Conservation (phyloP, 306 rosid genomes). For the Castanopsis chinensis region DNA sequence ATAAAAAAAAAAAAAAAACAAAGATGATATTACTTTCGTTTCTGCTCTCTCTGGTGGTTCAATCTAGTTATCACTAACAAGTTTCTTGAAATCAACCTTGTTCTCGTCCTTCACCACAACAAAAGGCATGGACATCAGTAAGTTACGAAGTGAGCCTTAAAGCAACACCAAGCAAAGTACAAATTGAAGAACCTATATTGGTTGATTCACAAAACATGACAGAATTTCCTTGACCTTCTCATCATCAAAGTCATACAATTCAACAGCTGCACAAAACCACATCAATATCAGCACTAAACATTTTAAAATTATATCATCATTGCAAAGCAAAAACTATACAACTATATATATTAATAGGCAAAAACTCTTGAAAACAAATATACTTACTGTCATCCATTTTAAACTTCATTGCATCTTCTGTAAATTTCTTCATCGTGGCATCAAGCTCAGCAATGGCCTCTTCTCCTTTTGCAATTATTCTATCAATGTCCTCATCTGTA, state of each 20-base stretch:
- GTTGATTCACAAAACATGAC: conserved; percentile 6
- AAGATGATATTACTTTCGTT: conserved; percentile 73
- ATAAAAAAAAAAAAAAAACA: conserved; percentile 3
- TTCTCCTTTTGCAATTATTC: conserved; percentile 97
- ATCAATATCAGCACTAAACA: conserved; percentile 27
- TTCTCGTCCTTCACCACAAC: conserved; percentile 67
- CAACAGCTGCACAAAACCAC: conserved; percentile 67
- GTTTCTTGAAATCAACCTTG: conserved; percentile 91
- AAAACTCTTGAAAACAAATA: conserved; percentile 1
- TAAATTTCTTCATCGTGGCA: conserved; percentile 98
- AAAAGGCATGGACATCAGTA: not conserved
- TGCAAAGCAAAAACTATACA: not conserved
- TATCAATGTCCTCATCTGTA: conserved; percentile 93
- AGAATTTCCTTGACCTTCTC: conserved; percentile 59
- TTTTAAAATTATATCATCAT: not conserved
- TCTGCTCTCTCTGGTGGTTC: conserved; percentile 98
- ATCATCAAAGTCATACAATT: conserved; percentile 92
- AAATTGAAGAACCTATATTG: not conserved
- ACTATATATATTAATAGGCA: not conserved
- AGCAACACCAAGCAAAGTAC: conserved; percentile 9
- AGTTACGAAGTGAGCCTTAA: not conserved
- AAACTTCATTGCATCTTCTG: conserved; percentile 96
- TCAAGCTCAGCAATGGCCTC: conserved; percentile 97
- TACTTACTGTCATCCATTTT: conserved; percentile 95
- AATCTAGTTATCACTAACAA: conserved; percentile 91